A percentile compares a stretch with the other conserved stretches of the same genome.
Conservation (phyloP, 164 flowering plant species). For the Chimonanthus praecox region DNA sequence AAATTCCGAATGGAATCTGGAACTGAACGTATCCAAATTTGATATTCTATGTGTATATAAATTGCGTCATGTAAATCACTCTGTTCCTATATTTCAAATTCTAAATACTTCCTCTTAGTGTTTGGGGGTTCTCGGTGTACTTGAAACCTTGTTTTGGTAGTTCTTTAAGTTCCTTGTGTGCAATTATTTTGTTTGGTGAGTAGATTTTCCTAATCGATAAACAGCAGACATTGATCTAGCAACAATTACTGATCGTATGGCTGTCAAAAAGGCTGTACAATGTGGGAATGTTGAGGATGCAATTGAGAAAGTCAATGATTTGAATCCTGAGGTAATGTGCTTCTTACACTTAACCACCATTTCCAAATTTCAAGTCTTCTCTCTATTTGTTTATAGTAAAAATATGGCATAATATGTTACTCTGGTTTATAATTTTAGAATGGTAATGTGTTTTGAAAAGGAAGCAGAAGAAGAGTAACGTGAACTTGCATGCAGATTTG, state of each 20-base stretch:
- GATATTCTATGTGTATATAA: background rate
- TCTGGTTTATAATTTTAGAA: too few relatives aligned
- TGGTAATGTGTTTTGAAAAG: too few relatives aligned
- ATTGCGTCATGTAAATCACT: background rate
- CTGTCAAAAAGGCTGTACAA: conserved; percentile 88
- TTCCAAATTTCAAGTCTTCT: background rate
- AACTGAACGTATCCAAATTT: conserved; percentile 71
- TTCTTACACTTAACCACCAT: background rate
- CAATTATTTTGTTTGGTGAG: background rate
- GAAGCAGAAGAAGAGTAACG: too few relatives aligned
- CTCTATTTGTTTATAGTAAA: too few relatives aligned
- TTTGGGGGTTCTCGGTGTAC: background rate
- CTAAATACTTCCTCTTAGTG: background rate
- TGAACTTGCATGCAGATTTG: too few relatives aligned
- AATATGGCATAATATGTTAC: too few relatives aligned
- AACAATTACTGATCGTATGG: conserved; percentile 86
- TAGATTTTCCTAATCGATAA: conserved; percentile 35
- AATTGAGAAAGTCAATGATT: conserved; percentile 86
- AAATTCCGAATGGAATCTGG: conserved; percentile 83
- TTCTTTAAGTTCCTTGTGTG: background rate
- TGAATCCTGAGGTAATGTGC: conserved; percentile 77
- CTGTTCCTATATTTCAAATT: too few relatives aligned
- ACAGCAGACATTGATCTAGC: conserved; percentile 89
- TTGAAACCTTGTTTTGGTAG: background rate
- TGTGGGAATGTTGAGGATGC: conserved; percentile 94